A percentile compares a stretch with the other conserved stretches of the same genome.
These are phyloP conservation scores for Penicillium sp. DNA, from an alignment of 2,329 filamentous ascomycete species.

Conservation along the genomic window DNA sequence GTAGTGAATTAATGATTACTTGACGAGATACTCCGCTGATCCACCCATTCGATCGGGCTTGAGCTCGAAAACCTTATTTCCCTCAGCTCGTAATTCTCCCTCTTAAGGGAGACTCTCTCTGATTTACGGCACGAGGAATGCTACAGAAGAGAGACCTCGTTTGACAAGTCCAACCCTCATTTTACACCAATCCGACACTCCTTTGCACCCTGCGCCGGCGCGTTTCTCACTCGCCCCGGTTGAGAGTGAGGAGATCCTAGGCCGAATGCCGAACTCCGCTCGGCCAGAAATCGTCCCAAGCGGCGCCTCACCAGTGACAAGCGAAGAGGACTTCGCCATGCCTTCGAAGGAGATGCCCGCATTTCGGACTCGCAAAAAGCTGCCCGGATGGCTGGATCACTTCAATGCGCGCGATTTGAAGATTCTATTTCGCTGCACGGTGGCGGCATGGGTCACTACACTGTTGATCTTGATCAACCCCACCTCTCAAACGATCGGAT, in stretches of 20 bases:
- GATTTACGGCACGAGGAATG: neutral
- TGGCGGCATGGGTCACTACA: constrained; percentile 52
- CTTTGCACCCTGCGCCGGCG: neutral
- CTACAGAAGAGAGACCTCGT: neutral
- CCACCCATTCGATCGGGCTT: constrained; percentile 3
- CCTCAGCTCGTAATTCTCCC: neutral
- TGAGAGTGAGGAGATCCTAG: constrained; percentile 1
- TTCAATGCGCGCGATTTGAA: constrained; percentile 55
- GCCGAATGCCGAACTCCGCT: constrained; percentile 17
- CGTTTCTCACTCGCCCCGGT: neutral
- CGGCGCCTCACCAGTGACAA: constrained; percentile 13
- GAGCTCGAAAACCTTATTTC: neutral
- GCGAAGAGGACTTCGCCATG: constrained; percentile 10
- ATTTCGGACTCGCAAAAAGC: constrained; percentile 19
- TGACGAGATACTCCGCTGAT: constrained; percentile 13
- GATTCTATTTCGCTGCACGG: constrained; percentile 51
- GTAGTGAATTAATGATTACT: too few species aligned
- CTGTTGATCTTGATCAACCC: constrained; percentile 55
- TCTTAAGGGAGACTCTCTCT: neutral
- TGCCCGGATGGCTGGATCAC: constrained; percentile 45
- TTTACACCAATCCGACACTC: neutral
- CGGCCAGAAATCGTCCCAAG: constrained; percentile 12
- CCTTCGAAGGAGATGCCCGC: constrained; percentile 10
- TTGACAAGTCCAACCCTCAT: neutral
- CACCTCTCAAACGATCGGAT: constrained; percentile 46